These are phyloP conservation scores for Cytospora piceicola DNA, from an alignment of 2,329 filamentous ascomycete species.

Conservation along the genomic window DNA sequence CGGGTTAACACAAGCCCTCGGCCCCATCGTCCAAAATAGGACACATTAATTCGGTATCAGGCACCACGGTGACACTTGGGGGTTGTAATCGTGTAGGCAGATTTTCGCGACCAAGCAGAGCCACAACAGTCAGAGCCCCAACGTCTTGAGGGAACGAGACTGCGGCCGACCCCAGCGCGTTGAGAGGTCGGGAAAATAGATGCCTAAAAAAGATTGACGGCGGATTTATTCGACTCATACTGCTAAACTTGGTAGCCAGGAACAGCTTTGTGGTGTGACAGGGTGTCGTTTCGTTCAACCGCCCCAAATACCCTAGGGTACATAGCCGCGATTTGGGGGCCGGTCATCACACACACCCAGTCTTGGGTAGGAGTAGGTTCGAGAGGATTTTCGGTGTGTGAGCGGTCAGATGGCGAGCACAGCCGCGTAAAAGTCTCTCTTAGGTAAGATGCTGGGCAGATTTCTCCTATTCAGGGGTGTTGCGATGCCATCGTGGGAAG, in stretches of 20 bases:
- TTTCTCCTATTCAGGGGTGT: neutral
- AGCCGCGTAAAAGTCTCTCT: slow-evolving; percentile 13
- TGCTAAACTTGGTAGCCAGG: slow-evolving; percentile 1
- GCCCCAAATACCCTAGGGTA: no score
- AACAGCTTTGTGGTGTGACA: slow-evolving; percentile 8
- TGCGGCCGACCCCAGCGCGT: neutral
- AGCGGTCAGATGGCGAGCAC: slow-evolving; percentile 18
- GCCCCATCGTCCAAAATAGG: neutral
- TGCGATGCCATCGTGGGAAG: neutral
- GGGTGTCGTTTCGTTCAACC: neutral
- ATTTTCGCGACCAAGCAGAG: neutral
- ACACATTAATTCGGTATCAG: neutral
- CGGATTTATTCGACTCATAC: slow-evolving; percentile 19
- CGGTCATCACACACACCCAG: slow-evolving; percentile 10
- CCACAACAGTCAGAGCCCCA: neutral
- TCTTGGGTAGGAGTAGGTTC: neutral
- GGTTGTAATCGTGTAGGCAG: neutral
- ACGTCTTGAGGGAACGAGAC: neutral
- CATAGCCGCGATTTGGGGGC: slow-evolving; percentile 15
- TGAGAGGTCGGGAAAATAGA: neutral
- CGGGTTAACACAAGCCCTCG: neutral
- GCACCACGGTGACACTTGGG: neutral
- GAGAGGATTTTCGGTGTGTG: slow-evolving; percentile 7
- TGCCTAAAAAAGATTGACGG: slow-evolving; percentile 11
- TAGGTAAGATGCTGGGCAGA: neutral